Conservation (phyloP, 1,139 yeast species). For the Candida dubliniensis region DNA sequence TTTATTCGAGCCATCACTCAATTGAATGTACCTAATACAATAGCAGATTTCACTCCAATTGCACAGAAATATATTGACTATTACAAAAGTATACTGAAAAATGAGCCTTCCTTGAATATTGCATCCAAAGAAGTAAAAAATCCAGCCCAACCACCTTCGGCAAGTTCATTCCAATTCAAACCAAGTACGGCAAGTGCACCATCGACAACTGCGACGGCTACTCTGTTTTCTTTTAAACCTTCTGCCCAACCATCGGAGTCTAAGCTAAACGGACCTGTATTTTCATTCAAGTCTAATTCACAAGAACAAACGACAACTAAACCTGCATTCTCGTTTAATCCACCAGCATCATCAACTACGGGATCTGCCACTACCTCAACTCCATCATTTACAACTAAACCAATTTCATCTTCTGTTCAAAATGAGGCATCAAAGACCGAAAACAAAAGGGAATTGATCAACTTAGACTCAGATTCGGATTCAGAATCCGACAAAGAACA, state of each 20-base stretch:
- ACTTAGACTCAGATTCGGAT: slow-evolving; percentile 20
- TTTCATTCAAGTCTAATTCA: slow-evolving; percentile 3
- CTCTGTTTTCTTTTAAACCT: slow-evolving; percentile 5
- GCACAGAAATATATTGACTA: slow-evolving; percentile 63
- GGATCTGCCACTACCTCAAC: slow-evolving; percentile 3
- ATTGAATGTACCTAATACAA: slow-evolving; percentile 44
- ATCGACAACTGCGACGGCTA: background rate
- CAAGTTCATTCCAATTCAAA: slow-evolving; percentile 6
- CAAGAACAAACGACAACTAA: slow-evolving; percentile 1
- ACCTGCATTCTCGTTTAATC: slow-evolving; percentile 7
- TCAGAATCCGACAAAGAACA: slow-evolving; percentile 40
- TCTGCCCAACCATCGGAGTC: slow-evolving; percentile 1
- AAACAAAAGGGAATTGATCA: slow-evolving; percentile 8
- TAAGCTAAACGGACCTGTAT: slow-evolving; percentile 2
- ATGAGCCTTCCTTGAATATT: background rate
- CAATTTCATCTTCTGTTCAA: slow-evolving; percentile 2
- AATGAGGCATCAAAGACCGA: slow-evolving; percentile 11
- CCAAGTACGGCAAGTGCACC: slow-evolving; percentile 2
- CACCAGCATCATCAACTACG: background rate
- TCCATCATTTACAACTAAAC: slow-evolving; percentile 1
- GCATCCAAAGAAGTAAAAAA: background rate
- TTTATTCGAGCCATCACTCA: slow-evolving; percentile 53
- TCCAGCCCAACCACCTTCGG: background rate
- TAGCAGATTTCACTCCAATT: slow-evolving; percentile 58
- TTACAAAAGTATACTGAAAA: slow-evolving; percentile 40